Evolutionary conservation across 2,329 filamentous ascomycete species (phyloP), one percentile per base, ranked within the genome.

Genomic region (Hypoxylon rubiginosum): DNA sequence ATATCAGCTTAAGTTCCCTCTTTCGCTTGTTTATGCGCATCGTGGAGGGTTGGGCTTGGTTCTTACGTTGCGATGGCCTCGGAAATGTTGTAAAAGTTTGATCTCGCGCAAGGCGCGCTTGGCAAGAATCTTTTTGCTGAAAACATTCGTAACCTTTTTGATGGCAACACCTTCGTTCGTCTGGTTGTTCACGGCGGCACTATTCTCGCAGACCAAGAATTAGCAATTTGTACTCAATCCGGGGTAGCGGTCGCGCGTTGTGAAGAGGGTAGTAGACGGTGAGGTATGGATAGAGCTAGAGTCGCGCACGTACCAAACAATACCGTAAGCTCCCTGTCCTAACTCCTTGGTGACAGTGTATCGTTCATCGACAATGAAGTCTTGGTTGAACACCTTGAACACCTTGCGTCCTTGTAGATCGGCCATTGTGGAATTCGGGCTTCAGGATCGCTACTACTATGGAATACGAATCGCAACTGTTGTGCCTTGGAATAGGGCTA

Each of bases 61-160:
- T 54, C 89, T 82, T 84, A 94, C 91, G 80, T 95, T 95, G 76
- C 92, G 90, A 77, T 95, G 92, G 57, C 92, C 92, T 75, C 96
- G 89, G 84, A 99, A 99, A 82, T 99, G 96, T 84, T 98, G 95
- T 71, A 99, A 86, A 73, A 99, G 88, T 88, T 98, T 99, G 83
- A 99, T 98, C 84, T 99, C 96, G 81, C 96, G 90, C 85, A 99
- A 82, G 53, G 96, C 96, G 77, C 96, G 92, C 90, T 99, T 99
- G 75, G 96, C 96, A 72, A 99, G 87, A 74, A 99, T 99, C 89
- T 98, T 98, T 85, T 99, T 99, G 88, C 94, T 97, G 83, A 99
- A 99, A 75, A 99, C 95, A 92, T 99, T 99, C 84, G 96, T 99
- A 79, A 99, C 93, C 83, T 99, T 99, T 84, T 99, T 99, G 86